A percentile compares a stretch with the other conserved stretches of the same genome.
Conservation (phyloP, 345 rosid species). For the Stellera chamaejasme region DNA sequence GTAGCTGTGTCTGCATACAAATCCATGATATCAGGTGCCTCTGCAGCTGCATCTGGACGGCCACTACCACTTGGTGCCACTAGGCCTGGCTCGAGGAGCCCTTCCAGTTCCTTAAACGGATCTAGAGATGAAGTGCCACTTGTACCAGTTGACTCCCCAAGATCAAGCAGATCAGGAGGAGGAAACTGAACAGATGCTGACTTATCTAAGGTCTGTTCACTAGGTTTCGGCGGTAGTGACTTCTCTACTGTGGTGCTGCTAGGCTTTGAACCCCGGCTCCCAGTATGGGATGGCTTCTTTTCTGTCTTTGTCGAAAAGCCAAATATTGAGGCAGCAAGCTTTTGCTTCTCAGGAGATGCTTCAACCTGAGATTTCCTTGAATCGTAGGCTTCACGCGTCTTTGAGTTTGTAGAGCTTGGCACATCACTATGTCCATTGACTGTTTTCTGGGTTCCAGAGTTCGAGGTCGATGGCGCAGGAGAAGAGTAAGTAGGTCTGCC, state of each 20-base stretch:
- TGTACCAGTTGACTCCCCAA: conserved; percentile 50
- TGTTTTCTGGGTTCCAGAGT: conserved; percentile 35
- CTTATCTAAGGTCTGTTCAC: conserved; percentile 25
- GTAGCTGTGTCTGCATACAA: conserved; percentile 36
- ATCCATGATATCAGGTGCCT: conserved; percentile 41
- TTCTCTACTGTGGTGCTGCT: conserved; percentile 31
- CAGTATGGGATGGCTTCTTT: conserved; percentile 45
- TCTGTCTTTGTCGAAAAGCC: conserved; percentile 70
- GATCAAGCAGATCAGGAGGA: conserved; percentile 86
- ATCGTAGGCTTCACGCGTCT: conserved; percentile 42
- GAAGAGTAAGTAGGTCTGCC: conserved; percentile 61
- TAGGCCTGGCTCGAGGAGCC: conserved; percentile 50
- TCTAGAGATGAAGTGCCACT: conserved; percentile 34
- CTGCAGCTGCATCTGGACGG: conserved; percentile 13
- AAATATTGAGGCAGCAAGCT: conserved; percentile 95
- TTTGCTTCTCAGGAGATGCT: conserved; percentile 78
- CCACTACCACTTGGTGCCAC: conserved; percentile 17
- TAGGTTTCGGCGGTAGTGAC: conserved; percentile 19
- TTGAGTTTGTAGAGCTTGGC: conserved; percentile 34
- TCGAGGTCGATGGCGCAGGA: conserved; percentile 38
- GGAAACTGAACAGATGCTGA: conserved; percentile 36
- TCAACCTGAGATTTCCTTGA: conserved; percentile 58
- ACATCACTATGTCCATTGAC: conserved; percentile 46
- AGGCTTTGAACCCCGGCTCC: conserved; percentile 44
- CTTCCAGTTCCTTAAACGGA: conserved; percentile 85